Evolutionary conservation across 495 filamentous ascomycete genomes (phyloP).

Genomic region (Bathelium albidoporum): DNA sequence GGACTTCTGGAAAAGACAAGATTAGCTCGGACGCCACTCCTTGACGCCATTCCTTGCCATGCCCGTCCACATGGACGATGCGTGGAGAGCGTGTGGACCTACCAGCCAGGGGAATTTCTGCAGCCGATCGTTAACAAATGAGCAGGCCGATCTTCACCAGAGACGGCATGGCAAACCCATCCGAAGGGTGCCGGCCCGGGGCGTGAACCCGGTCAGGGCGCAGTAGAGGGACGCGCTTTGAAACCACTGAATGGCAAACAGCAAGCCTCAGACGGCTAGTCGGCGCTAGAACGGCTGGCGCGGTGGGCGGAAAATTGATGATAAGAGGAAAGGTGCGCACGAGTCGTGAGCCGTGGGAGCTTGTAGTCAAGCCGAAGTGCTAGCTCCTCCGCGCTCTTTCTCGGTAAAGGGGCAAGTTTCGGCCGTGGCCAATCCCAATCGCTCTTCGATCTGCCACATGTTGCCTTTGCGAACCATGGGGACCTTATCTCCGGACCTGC

Average conservation of each 20-base stretch:
- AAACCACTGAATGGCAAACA: not conserved
- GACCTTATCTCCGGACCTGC: not conserved
- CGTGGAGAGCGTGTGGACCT: not conserved
- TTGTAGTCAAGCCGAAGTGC: not conserved
- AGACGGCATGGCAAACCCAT: not conserved
- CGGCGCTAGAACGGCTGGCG: not conserved
- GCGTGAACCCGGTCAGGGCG: not conserved
- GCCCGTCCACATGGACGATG: not conserved
- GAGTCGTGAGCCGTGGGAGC: not conserved
- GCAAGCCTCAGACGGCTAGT: not conserved
- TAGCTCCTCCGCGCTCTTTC: not conserved
- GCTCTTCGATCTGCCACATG: not conserved
- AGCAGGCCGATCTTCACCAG: not conserved
- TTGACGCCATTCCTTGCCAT: no score
- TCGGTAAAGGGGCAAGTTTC: not conserved
- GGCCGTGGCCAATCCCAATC: not conserved
- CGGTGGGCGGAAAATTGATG: not conserved
- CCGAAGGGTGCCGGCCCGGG: not conserved
- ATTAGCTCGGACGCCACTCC: not conserved
- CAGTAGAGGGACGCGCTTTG: not conserved
- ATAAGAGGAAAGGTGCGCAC: not conserved
- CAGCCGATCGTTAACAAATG: not conserved
- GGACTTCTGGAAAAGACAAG: not conserved
- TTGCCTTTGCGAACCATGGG: not conserved
- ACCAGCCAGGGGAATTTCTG: not conserved